Evolutionary conservation across 2,329 filamentous ascomycete genomes (phyloP).

Genomic region (Penicillium rolfsii): DNA sequence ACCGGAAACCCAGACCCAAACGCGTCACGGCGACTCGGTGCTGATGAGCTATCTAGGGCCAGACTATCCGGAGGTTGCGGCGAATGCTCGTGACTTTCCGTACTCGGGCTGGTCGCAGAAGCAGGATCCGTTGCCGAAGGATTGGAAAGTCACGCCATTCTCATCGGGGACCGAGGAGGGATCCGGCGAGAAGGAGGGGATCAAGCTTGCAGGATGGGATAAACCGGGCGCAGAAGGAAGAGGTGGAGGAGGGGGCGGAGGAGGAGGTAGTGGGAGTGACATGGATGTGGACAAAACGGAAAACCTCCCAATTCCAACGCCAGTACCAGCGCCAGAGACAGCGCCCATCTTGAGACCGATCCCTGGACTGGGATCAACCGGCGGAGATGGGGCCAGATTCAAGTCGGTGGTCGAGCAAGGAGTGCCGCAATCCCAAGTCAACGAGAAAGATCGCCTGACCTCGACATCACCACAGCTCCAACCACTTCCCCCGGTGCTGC

Average conservation of each 20-base stretch:
- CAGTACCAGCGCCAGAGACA: background rate
- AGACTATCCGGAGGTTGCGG: conserved; percentile 67
- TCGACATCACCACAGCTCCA: conserved; percentile 4
- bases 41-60: conserved; percentile 68
- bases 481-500: conserved; percentile 5
- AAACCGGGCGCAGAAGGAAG: background rate
- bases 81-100: conserved; percentile 56
- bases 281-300: conserved; percentile 1
- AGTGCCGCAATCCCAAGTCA: background rate
- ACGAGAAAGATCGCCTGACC: background rate
- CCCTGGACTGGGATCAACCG: background rate
- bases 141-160: conserved; percentile 36
- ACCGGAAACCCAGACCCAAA: conserved; percentile 40
- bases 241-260: background rate
- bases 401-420: background rate
- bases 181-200: background rate
- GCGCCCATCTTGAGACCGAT: background rate
- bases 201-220: background rate
- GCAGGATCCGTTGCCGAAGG: conserved; percentile 41
- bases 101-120: conserved; percentile 38
- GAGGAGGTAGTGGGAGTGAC: background rate
- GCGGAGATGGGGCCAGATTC: background rate
- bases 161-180: background rate
- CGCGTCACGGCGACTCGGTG: conserved; percentile 63
- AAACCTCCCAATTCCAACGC: background rate